These are phyloP conservation scores for Colletotrichum sp. DNA, from an alignment of 2,329 filamentous ascomycete species.

Conservation along the genomic window DNA sequence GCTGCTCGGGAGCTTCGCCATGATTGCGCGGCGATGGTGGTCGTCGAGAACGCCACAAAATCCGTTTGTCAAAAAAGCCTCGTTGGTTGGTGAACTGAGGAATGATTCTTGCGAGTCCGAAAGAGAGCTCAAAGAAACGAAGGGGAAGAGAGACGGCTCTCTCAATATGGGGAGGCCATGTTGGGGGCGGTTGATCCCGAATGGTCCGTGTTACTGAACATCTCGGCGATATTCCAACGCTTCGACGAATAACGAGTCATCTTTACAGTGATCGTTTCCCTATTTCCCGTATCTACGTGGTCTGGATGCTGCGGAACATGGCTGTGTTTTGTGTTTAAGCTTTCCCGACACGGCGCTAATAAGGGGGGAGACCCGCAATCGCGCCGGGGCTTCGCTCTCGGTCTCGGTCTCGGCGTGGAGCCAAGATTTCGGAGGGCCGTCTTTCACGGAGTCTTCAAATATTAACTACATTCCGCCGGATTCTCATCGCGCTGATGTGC, in stretches of 20 bases:
- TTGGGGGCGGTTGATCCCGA: not conserved
- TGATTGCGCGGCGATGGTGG: not conserved
- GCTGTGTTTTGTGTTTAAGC: not conserved
- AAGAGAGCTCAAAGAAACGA: not conserved
- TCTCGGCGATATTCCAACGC: not conserved
- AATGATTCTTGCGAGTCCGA: conserved; percentile 3
- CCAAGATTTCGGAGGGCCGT: not conserved
- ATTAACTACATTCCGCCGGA: not conserved
- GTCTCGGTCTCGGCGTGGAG: not conserved
- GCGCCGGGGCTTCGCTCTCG: not conserved
- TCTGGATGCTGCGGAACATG: not conserved
- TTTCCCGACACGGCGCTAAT: not conserved
- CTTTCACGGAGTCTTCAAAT: not conserved
- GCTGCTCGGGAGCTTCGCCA: conserved; percentile 10
- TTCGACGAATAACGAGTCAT: not conserved
- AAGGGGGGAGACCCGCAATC: not conserved
- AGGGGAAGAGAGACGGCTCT: not conserved
- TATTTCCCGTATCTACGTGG: not conserved
- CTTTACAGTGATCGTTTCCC: not conserved
- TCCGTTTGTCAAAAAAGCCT: not conserved
- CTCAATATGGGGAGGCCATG: not conserved
- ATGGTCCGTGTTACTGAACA: not conserved
- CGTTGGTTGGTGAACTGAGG: not conserved
- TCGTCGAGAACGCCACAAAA: not conserved
- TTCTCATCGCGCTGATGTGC: no score